phyloP scores from a whole-genome alignment of 305 asterid species.

The Andrographis paniculata region DNA sequence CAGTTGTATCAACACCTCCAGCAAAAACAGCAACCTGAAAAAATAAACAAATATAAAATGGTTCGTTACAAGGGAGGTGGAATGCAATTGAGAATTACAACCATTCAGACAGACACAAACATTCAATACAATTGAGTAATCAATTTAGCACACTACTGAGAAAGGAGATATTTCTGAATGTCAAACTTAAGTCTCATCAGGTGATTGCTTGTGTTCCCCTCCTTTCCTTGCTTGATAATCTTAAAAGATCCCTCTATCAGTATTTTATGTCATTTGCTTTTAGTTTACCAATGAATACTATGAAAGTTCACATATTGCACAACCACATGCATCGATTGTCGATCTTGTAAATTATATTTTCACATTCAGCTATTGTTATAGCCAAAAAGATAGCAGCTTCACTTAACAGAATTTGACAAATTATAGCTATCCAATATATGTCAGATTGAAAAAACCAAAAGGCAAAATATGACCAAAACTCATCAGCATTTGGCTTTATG shows the following conservation, averaged over 20 bases:
- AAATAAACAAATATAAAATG: conserved; percentile 6
- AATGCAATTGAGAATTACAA: conserved; percentile 10
- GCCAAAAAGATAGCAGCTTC: not conserved
- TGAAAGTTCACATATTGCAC: not conserved
- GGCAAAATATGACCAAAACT: too few relatives aligned
- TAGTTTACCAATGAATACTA: conserved; percentile 10
- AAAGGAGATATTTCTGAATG: too few relatives aligned
- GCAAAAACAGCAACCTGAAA: conserved; percentile 80
- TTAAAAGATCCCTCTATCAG: too few relatives aligned
- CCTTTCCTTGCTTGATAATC: too few relatives aligned
- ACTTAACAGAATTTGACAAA: too few relatives aligned
- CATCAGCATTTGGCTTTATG: too few relatives aligned
- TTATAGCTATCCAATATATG: not conserved
- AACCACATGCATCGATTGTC: conserved; percentile 7
- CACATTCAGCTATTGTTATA: not conserved
- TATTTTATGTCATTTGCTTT: too few relatives aligned
- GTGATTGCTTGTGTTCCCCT: too few relatives aligned
- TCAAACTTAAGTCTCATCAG: too few relatives aligned
- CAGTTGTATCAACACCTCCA: conserved; percentile 87
- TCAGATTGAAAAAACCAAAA: too few relatives aligned
- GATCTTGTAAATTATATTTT: conserved; percentile 5
- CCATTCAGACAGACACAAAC: not conserved
- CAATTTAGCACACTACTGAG: too few relatives aligned
- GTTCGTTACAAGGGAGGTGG: conserved; percentile 1
- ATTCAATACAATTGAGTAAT: too few relatives aligned